Evolutionary conservation across 305 asterid genomes (phyloP).

Genomic region (Salvia sclarea): DNA sequence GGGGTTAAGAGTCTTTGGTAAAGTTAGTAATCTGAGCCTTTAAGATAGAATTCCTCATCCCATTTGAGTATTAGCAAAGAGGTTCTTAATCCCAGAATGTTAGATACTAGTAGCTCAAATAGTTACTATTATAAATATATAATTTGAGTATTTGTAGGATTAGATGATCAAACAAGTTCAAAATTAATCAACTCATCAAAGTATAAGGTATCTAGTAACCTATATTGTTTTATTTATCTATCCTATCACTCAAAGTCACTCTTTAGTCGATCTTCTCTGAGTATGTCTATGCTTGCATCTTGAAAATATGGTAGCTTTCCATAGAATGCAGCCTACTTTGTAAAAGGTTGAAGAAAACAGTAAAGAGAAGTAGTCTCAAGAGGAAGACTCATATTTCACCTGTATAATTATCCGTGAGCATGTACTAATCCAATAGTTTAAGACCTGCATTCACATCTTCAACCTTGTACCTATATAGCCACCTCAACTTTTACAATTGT

Average conservation of each 20-base stretch:
- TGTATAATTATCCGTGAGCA: not conserved
- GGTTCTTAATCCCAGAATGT: not conserved
- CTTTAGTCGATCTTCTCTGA: too few relatives aligned
- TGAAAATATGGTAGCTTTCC: not conserved
- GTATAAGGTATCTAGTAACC: too few relatives aligned
- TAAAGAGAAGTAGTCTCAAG: not conserved
- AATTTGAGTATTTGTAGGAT: too few relatives aligned
- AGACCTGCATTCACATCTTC: not conserved
- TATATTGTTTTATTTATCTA: too few relatives aligned
- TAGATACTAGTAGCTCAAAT: constrained; percentile 5
- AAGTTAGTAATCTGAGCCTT: not conserved
- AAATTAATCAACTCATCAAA: not conserved
- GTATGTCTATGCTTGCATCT: not conserved
- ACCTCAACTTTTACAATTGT: too few relatives aligned
- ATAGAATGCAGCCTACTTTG: not conserved
- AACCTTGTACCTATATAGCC: not conserved
- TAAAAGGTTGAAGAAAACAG: not conserved
- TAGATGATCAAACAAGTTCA: too few relatives aligned
- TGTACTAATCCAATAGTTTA: not conserved
- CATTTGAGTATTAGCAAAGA: not conserved
- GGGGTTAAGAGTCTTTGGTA: not conserved
- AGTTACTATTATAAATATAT: not conserved
- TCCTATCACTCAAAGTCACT: too few relatives aligned
- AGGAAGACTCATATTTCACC: not conserved
- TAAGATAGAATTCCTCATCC: not conserved